These are phyloP conservation scores for Aspergillus taichungensis DNA, from an alignment of 495 filamentous ascomycete species.

Conservation along the genomic window DNA sequence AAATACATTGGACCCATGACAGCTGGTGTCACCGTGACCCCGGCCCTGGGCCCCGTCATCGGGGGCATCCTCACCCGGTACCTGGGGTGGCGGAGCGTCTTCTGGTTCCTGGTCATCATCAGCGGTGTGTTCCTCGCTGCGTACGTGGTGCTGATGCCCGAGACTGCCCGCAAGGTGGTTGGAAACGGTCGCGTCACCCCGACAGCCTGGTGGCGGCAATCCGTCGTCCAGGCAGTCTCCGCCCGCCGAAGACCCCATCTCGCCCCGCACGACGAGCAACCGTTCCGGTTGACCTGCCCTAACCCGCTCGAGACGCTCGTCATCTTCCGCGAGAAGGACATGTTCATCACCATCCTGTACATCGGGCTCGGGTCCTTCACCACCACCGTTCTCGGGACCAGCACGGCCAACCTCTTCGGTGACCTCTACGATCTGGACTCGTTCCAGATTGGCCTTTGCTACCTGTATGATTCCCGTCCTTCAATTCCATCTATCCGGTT, in stretches of 20 bases:
- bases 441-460: conserved; percentile 38
- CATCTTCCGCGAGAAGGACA: too few relatives aligned
- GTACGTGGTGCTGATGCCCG: conserved; percentile 26
- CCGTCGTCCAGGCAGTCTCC: conserved; percentile 4
- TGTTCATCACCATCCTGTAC: conserved; percentile 21
- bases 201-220: conserved; percentile 14
- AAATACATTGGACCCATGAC: conserved; percentile 32
- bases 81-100: conserved; percentile 62
- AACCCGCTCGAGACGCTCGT: too few relatives aligned
- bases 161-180: conserved; percentile 39
- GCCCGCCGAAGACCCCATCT: conserved; percentile 2
- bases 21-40: conserved; percentile 29
- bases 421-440: conserved; percentile 31
- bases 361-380: conserved; percentile 17
- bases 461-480: conserved; percentile 11
- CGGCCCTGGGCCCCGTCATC: conserved; percentile 52
- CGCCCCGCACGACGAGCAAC: not conserved
- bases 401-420: conserved; percentile 22
- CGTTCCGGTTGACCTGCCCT: too few relatives aligned
- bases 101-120: conserved; percentile 65
- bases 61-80: conserved; percentile 57
- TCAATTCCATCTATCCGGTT: too few relatives aligned
- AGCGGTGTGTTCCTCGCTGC: conserved; percentile 27
- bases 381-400: conserved; percentile 19
- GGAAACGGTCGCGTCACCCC: conserved; percentile 38